Evolutionary conservation across 2,329 filamentous ascomycete genomes (phyloP).

Genomic region (Colletotrichum nymphaeae): DNA sequence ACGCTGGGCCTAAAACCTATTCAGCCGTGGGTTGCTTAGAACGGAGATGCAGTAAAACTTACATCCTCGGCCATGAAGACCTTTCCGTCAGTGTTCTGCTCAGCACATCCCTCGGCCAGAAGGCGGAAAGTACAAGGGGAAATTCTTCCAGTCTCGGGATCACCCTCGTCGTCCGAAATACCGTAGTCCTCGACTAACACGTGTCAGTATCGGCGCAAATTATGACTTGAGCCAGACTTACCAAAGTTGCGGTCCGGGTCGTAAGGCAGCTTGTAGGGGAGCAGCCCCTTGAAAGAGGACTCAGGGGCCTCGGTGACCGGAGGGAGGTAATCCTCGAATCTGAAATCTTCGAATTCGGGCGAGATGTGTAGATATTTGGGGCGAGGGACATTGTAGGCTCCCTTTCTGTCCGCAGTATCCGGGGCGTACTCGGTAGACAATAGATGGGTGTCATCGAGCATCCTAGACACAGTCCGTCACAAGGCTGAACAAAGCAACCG

Average conservation of each 20-base stretch:
- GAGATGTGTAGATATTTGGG: slow-evolving; percentile 34
- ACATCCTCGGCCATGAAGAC: slow-evolving; percentile 38
- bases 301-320: not conserved
- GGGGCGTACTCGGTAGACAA: slow-evolving; percentile 23
- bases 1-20: slow-evolving; percentile 14
- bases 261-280: slow-evolving; percentile 14
- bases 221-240: not conserved
- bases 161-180: slow-evolving; percentile 55
- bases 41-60: not conserved
- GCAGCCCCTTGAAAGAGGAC: not conserved
- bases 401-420: slow-evolving; percentile 13
- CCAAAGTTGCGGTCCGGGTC: slow-evolving; percentile 22
- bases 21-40: not conserved
- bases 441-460: slow-evolving; percentile 26
- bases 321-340: slow-evolving; percentile 22
- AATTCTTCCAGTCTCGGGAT: slow-evolving; percentile 48
- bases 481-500: not conserved
- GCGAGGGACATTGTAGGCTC: slow-evolving; percentile 32
- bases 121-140: slow-evolving; percentile 54
- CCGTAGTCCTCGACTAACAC: slow-evolving; percentile 37
- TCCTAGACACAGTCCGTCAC: not conserved
- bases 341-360: slow-evolving; percentile 22
- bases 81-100: slow-evolving; percentile 41
- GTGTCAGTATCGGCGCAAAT: not conserved
- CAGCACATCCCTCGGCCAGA: slow-evolving; percentile 48